These are phyloP conservation scores for Heracleum sosnowskyi DNA, from an alignment of 129 eudicot genomes.

Conservation along the genomic window DNA sequence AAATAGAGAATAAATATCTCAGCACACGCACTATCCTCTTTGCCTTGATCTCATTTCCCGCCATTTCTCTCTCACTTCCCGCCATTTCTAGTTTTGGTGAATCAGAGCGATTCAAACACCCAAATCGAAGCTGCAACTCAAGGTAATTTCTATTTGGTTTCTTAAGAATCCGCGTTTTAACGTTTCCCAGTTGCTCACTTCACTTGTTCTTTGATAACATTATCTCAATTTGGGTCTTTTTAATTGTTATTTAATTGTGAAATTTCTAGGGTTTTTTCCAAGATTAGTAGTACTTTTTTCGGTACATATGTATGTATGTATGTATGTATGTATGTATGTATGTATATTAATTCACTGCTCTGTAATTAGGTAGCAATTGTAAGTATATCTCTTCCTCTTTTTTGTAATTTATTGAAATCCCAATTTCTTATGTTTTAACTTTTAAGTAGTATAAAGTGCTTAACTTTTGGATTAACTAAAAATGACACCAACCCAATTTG, in stretches of 20 bases:
- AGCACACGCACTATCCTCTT: background rate
- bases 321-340: no score
- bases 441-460: background rate
- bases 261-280: background rate
- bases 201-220: background rate
- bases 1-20: no score
- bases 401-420: background rate
- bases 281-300: background rate
- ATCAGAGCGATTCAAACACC: background rate
- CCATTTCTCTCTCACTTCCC: slow-evolving; percentile 1
- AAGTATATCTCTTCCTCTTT: background rate
- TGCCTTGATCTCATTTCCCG: background rate
- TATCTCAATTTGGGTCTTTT: background rate
- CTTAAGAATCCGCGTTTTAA: background rate
- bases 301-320: no score
- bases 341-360: background rate
- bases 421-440: background rate
- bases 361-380: background rate
- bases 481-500: background rate
- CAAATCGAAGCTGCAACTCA: background rate
- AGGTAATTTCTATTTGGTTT: background rate
- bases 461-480: background rate
- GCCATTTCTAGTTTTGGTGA: slow-evolving; percentile 1
- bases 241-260: background rate
- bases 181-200: background rate